A percentile compares a stretch with the other conserved stretches of the same genome.
These are phyloP conservation scores for Peterozyma toletana DNA, from an alignment of 805 yeast species.

Conservation along the genomic window DNA sequence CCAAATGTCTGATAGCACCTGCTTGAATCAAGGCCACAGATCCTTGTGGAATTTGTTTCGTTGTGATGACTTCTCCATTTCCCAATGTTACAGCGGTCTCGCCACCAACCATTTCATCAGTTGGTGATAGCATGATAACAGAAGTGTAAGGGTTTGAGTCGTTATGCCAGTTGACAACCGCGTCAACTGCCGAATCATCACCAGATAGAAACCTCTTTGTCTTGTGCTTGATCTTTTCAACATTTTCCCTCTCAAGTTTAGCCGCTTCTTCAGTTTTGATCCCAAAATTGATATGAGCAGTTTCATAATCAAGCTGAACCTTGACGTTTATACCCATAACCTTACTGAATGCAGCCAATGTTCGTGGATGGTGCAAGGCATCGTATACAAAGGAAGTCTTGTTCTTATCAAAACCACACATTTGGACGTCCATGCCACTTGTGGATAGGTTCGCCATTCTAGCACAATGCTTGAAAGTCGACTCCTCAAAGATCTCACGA, in stretches of 20 bases:
- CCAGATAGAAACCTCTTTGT: slow-evolving; percentile 16
- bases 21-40: slow-evolving; percentile 18
- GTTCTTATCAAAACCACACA: slow-evolving; percentile 26
- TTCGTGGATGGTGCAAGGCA: slow-evolving; percentile 35
- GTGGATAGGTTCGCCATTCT: slow-evolving; percentile 25
- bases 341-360: slow-evolving; percentile 26
- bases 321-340: slow-evolving; percentile 35
- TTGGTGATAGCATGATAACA: slow-evolving; percentile 35
- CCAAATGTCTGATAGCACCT: slow-evolving; percentile 18
- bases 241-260: slow-evolving; percentile 6
- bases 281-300: slow-evolving; percentile 31
- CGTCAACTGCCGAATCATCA: slow-evolving; percentile 25
- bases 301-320: slow-evolving; percentile 30
- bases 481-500: slow-evolving; percentile 40
- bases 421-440: slow-evolving; percentile 20
- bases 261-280: slow-evolving; percentile 21
- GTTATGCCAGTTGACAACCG: slow-evolving; percentile 33
- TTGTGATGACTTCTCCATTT: slow-evolving; percentile 14
- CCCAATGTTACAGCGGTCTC: slow-evolving; percentile 36
- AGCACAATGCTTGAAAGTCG: slow-evolving; percentile 32
- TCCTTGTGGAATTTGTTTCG: slow-evolving; percentile 17
- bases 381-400: slow-evolving; percentile 22
- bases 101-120: slow-evolving; percentile 35
- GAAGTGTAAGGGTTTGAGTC: slow-evolving; percentile 37
- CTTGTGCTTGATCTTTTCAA: slow-evolving; percentile 10